Base-by-base conservation (phyloP, 495 filamentous ascomycete species). In the Aspergillus baeticus region DNA sequence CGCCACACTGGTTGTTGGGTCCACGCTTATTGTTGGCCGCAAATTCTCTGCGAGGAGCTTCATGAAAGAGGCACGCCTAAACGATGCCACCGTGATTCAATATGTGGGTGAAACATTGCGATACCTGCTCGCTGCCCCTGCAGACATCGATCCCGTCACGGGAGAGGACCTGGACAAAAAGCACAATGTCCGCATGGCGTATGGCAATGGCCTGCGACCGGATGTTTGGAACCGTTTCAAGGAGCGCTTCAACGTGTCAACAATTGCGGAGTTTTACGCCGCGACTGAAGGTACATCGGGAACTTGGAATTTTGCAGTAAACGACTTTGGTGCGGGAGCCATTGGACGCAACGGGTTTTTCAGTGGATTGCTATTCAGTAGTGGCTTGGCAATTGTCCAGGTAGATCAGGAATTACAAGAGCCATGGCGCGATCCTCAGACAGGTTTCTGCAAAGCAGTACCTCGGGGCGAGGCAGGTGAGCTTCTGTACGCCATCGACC, bases 91-190 rank as follows among this genome's bases (percentile, higher is more conserved):
- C 0, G 77, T 90, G 18, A 87, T 98, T 57, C 94, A 97, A 63
- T 98, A 98, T 60, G 93, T 98, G 10, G 94, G 94, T 33, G 94
- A 98, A 67, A 96, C 90, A 0, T 90, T 91, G 56, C 87, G 94
- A 2, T 98, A 98, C 68, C 82, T 98, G 14, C 80, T 97, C 36
- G 77, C 89, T 0, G 84, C 86, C 0, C 84, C 90, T 1, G 81
- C 88, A 1, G 72, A 82, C 49, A 67, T 81, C 22, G 83, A 90
- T 58, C 76, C 86, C 4, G 61, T 65, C 8, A 90, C 85, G 1
- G 86, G 87, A 17, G 84, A 88, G 62, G 82, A 85, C 58, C 76
- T 91, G 34, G 94, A 98, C 69, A 83, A 81, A 54, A 83, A 87
- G 55, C 86, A 97, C 72, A 83, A 77, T 0, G 80, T 98, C 5